Evolutionary conservation across 2,329 filamentous ascomycete genomes (phyloP), one percentile per base, ranked within the genome.

Genomic region (Neonectria magnoliae): DNA sequence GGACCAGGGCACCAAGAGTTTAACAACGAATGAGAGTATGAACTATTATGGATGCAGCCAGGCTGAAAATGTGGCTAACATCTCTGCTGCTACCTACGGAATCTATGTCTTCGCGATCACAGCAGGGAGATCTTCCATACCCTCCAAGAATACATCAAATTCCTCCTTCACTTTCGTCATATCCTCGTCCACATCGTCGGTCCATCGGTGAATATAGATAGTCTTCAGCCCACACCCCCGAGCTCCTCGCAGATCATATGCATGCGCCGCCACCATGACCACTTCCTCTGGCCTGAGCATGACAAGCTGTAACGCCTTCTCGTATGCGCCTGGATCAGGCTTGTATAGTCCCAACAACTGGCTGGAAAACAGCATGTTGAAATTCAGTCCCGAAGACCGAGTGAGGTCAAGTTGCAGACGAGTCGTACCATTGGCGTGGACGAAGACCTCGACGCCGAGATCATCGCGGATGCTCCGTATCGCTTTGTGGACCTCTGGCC

Each of bases 341-440:
- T 88, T 85, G 64, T 82, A 82, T 3, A 80, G 68, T 0, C 83
- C 83, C 0, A 88, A 67, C 3, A 87, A 73, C 73, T 87, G 79
- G 38, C 81, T 84, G 0, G 84, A 87, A 58, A 87, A 83, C 1
- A 88, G 67, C 79, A 84, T 82, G 64, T 86, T 72, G 74, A 87
- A 88, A 1, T 65, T 68, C 48, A 88, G 69, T 0, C 80, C 81
- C 1, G 84, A 83, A 0, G 81, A 86, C 29, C 77, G 76, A 1
- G 74, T 76, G 3, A 88, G 77, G 69, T 88, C 84, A 2, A 88
- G 80, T 67, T 88, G 86, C 1, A 88, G 76, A 16, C 86, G 80
- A 2, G 82, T 84, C 0, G 84, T 87, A 0, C 85, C 86, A 61
- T 88, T 88, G 6, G 85, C 85, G 52, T 83, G 80, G 5, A 88